Conservation (phyloP, 2,329 filamentous ascomycete genomes). For the Cercospora zeae-maydis region DNA sequence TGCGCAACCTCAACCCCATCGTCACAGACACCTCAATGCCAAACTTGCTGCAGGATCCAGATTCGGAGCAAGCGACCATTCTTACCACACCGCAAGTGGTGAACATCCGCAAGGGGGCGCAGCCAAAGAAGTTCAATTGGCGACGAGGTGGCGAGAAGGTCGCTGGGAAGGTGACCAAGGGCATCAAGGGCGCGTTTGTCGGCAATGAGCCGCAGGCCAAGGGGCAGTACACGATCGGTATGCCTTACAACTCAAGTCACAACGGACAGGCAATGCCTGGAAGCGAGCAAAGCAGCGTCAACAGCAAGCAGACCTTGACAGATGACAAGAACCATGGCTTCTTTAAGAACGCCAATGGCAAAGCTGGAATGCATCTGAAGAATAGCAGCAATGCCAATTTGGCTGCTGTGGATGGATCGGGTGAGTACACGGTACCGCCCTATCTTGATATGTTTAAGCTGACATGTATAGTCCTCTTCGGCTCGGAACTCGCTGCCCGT, state of each 20-base stretch:
- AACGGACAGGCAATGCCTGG: conserved; percentile 30
- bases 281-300: conserved; percentile 31
- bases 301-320: conserved; percentile 22
- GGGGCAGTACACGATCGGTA: conserved; percentile 32
- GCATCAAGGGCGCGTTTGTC: conserved; percentile 86
- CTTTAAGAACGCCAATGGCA: conserved; percentile 37
- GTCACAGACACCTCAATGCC: conserved; percentile 39
- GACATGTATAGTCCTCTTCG: conserved; percentile 62
- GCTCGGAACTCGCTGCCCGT: conserved; percentile 80
- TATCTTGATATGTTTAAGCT: conserved; percentile 13
- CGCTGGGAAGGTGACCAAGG: conserved; percentile 90
- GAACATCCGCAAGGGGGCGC: conserved; percentile 81
- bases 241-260: conserved; percentile 34
- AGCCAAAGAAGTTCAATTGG: conserved; percentile 97
- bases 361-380: conserved; percentile 38
- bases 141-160: conserved; percentile 94
- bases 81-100: conserved; percentile 83
- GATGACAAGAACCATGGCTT: conserved; percentile 35
- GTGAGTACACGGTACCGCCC: conserved; percentile 25
- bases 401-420: conserved; percentile 34
- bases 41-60: conserved; percentile 54
- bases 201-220: conserved; percentile 31
- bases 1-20: conserved; percentile 38
- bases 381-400: conserved; percentile 46
- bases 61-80: conserved; percentile 58